Evolutionary conservation across 108 stramenopile species (phyloP).

Genomic region (Cyclostephanos invisitatus): DNA sequence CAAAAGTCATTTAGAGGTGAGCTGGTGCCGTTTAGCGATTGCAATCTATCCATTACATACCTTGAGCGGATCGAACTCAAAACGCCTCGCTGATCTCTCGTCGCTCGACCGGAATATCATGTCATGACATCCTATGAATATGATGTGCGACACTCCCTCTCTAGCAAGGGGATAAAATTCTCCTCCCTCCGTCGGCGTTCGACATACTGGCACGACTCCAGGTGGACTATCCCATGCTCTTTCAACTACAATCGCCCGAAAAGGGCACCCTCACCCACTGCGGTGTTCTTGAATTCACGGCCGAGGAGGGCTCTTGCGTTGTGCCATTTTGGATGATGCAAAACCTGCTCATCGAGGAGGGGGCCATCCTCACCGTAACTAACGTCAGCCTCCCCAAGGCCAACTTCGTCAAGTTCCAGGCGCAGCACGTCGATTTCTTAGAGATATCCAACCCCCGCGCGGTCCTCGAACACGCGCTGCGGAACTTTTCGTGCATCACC

Average conservation of each 20-base stretch:
- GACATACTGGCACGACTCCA: slow-evolving; percentile 93
- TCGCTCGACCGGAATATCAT: slow-evolving; percentile 5
- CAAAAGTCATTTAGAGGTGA: slow-evolving; percentile 87
- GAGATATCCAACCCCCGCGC: slow-evolving; percentile 98
- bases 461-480: slow-evolving; percentile 94
- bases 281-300: slow-evolving; percentile 99
- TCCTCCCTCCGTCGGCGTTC: slow-evolving; percentile 96
- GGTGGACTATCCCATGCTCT: slow-evolving; percentile 95
- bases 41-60: too few relatives aligned
- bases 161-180: slow-evolving; percentile 95
- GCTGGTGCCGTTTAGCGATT: slow-evolving; percentile 1
- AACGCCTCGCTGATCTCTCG: not conserved
- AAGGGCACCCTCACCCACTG: slow-evolving; percentile 88
- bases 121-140: not conserved
- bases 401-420: slow-evolving; percentile 96
- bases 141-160: slow-evolving; percentile 1
- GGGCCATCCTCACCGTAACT: slow-evolving; percentile 88
- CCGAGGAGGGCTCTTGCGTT: slow-evolving; percentile 96
- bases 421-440: slow-evolving; percentile 98
- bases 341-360: slow-evolving; percentile 90
- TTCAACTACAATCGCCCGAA: slow-evolving; percentile 60
- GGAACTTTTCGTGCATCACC: slow-evolving; percentile 97
- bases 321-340: slow-evolving; percentile 99
- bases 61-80: not conserved
- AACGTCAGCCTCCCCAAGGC: slow-evolving; percentile 96